Evolutionary conservation across 495 filamentous ascomycete genomes (phyloP).

Genomic region (Parathielavia hyrcaniae): DNA sequence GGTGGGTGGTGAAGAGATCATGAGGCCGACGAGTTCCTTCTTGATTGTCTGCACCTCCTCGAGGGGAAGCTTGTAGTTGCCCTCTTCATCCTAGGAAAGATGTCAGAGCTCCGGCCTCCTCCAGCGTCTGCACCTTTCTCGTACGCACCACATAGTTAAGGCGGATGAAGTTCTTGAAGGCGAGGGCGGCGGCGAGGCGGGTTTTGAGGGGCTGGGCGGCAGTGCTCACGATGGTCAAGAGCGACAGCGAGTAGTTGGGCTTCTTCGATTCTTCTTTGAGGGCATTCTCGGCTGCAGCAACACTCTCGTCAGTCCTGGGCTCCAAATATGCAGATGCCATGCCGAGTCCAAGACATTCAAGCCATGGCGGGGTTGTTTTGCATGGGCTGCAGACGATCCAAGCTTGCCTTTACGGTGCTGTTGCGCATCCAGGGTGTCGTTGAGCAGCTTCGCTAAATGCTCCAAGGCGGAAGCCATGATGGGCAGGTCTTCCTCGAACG

Average conservation of each 20-base stretch:
- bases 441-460: slow-evolving; percentile 68
- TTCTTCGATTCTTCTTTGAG: slow-evolving; percentile 70
- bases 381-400: neutral
- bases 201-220: slow-evolving; percentile 62
- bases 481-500: slow-evolving; percentile 10
- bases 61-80: slow-evolving; percentile 74
- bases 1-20: slow-evolving; percentile 80
- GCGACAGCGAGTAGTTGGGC: slow-evolving; percentile 75
- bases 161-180: slow-evolving; percentile 97
- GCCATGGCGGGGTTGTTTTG: slow-evolving; percentile 16
- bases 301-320: slow-evolving; percentile 18
- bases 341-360: neutral
- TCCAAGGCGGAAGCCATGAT: slow-evolving; percentile 72
- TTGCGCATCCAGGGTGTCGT: slow-evolving; percentile 76
- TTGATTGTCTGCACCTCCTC: slow-evolving; percentile 87
- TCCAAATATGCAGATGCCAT: neutral
- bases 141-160: slow-evolving; percentile 65
- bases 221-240: slow-evolving; percentile 81
- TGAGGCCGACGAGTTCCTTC: slow-evolving; percentile 85
- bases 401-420: slow-evolving; percentile 80
- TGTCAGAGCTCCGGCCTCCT: neutral
- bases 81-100: slow-evolving; percentile 59
- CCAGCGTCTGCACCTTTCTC: neutral
- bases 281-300: slow-evolving; percentile 63
- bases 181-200: slow-evolving; percentile 83